Conservation (phyloP, 1,139 yeast genomes). For the Saccharomyces hybrid region DNA sequence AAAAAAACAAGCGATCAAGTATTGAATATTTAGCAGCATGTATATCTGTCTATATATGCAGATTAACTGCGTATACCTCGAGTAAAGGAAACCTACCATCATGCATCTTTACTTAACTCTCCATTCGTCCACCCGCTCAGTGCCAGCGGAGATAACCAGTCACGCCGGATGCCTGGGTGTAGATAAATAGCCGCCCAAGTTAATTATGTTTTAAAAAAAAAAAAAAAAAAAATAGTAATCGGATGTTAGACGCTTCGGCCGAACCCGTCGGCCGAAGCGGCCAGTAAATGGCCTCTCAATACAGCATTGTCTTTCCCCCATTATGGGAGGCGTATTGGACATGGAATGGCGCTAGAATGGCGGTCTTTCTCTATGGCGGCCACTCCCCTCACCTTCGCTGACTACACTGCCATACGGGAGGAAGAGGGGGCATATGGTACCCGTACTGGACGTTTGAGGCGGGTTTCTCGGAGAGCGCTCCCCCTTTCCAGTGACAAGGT, state of each 20-base stretch:
- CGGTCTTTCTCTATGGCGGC: not conserved
- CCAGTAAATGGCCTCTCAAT: not conserved
- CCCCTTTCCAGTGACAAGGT: too few species aligned
- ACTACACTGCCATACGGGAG: not conserved
- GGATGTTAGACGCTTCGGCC: not conserved
- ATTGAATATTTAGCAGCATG: not conserved
- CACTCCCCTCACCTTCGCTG: not conserved
- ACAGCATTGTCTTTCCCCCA: not conserved
- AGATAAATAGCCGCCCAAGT: conserved; percentile 1
- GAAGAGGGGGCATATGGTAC: not conserved
- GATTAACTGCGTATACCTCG: not conserved
- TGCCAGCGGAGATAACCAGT: not conserved
- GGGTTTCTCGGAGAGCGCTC: not conserved
- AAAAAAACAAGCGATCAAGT: not conserved
- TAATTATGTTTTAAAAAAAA: too few species aligned
- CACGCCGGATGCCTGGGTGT: not conserved
- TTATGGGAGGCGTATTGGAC: not conserved
- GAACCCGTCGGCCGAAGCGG: not conserved
- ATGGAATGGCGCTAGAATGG: not conserved
- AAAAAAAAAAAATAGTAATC: not conserved
- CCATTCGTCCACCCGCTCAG: not conserved
- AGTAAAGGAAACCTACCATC: not conserved
- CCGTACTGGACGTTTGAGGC: not conserved
- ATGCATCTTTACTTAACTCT: not conserved
- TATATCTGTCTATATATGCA: not conserved